These are phyloP conservation scores for Russula griseocarnosa DNA, from an alignment of 768 basidiomycete genomes.

Conservation along the genomic window DNA sequence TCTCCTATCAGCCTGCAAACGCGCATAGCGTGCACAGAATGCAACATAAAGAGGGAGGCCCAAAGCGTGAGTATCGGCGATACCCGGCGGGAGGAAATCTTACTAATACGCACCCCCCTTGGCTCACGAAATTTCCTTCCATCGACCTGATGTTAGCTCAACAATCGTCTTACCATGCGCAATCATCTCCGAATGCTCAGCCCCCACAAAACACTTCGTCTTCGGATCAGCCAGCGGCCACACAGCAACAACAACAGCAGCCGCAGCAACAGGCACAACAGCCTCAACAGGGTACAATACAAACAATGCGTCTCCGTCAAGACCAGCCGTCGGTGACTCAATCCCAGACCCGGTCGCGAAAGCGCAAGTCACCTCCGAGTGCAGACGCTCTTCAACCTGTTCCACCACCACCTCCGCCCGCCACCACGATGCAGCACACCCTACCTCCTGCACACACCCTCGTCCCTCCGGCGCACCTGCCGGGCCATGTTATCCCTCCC, in stretches of 20 bases:
- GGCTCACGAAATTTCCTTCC: slow-evolving; percentile 31
- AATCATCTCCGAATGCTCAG: slow-evolving; percentile 26
- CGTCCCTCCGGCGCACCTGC: slow-evolving; percentile 21
- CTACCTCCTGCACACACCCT: slow-evolving; percentile 33
- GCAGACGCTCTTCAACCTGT: slow-evolving; percentile 33
- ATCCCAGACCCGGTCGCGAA: slow-evolving; percentile 49
- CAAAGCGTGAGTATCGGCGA: slow-evolving; percentile 29
- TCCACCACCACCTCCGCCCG: slow-evolving; percentile 42
- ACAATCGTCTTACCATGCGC: slow-evolving; percentile 33
- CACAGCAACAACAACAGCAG: slow-evolving; percentile 27
- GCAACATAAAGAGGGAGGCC: slow-evolving; percentile 4
- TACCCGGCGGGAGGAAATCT: slow-evolving; percentile 30
- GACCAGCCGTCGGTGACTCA: slow-evolving; percentile 41
- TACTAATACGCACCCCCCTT: slow-evolving; percentile 35
- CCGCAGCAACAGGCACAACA: slow-evolving; percentile 24
- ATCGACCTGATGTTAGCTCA: slow-evolving; percentile 35
- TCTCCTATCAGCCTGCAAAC: not conserved
- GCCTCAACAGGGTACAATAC: slow-evolving; percentile 29
- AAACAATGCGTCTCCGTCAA: slow-evolving; percentile 60
- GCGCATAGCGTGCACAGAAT: not conserved
- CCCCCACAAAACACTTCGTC: slow-evolving; percentile 12
- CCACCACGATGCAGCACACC: slow-evolving; percentile 33
- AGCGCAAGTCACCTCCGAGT: slow-evolving; percentile 65
- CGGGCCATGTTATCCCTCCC: slow-evolving; percentile 33
- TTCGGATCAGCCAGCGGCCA: slow-evolving; percentile 14